Evolutionary conservation across 1,284 basidiomycete species (phyloP).

Genomic region (Ganoderma leucocontextum): DNA sequence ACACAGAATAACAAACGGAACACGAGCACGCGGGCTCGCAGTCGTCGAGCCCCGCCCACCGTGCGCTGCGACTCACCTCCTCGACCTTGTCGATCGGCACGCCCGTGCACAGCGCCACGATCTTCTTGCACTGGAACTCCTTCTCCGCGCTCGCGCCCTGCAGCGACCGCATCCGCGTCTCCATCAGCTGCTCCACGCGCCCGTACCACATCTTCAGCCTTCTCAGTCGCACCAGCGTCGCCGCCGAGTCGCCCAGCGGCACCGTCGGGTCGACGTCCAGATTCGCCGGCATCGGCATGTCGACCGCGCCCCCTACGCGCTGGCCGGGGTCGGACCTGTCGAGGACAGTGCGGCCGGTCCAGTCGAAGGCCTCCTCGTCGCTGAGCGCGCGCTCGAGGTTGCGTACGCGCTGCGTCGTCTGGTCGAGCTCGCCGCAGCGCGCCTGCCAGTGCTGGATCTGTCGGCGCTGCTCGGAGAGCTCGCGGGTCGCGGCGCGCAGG

Average conservation of each 20-base stretch:
- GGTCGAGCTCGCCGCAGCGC: conserved; percentile 79
- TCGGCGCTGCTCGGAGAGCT: conserved; percentile 89
- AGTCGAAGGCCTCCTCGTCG: conserved; percentile 84
- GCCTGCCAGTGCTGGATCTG: conserved; percentile 81
- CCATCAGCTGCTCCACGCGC: conserved; percentile 79
- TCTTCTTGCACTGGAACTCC: conserved; percentile 89
- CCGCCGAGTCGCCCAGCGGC: conserved; percentile 64
- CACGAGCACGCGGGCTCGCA: not conserved
- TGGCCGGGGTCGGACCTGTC: conserved; percentile 61
- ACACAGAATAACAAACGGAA: conserved; percentile 16
- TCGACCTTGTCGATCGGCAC: conserved; percentile 91
- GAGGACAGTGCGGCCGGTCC: conserved; percentile 85
- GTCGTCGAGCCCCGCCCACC: not conserved
- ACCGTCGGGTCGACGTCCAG: conserved; percentile 73
- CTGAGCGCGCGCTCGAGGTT: conserved; percentile 84
- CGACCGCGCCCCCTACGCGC: conserved; percentile 54
- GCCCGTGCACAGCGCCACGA: conserved; percentile 90
- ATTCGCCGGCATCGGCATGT: conserved; percentile 67
- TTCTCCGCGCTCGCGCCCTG: conserved; percentile 86
- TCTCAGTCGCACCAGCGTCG: conserved; percentile 73
- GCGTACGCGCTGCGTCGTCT: conserved; percentile 76
- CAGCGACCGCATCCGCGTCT: conserved; percentile 72
- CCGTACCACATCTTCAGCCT: conserved; percentile 85
- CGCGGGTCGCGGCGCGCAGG: conserved; percentile 88
- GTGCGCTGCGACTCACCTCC: conserved; percentile 64